Conservation (phyloP, 495 filamentous ascomycete species). For the Trypethelium eluteriae region DNA sequence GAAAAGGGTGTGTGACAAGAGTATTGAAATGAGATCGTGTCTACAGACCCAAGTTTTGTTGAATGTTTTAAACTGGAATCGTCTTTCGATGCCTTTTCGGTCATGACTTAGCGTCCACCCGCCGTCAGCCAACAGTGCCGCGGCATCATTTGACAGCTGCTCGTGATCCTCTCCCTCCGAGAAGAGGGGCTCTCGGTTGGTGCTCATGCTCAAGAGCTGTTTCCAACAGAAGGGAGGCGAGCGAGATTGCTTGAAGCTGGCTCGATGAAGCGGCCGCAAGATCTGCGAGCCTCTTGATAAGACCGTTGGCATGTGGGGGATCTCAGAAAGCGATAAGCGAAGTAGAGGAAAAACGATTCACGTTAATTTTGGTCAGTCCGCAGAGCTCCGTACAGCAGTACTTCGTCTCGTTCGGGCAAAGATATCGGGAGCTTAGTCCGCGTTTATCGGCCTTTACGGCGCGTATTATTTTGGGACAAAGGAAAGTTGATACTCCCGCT, state of each 20-base stretch:
- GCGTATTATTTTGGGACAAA: background rate
- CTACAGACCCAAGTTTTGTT: conserved; percentile 25
- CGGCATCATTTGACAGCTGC: background rate
- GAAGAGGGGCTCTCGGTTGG: background rate
- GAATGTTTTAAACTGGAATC: conserved; percentile 30
- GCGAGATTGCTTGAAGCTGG: background rate
- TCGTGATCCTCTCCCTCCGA: background rate
- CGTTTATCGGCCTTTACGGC: background rate
- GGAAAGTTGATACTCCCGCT: background rate
- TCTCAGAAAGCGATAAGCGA: background rate
- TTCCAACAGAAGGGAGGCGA: background rate
- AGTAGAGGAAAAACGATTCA: background rate
- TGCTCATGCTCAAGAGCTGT: background rate
- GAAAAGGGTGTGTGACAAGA: background rate
- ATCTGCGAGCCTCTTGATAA: background rate
- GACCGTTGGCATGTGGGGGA: background rate
- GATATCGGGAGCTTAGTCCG: background rate
- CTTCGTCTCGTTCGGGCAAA: too few species aligned
- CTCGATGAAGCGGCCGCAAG: background rate
- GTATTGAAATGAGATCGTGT: background rate
- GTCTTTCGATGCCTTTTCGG: conserved; percentile 19
- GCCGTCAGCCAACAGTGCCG: background rate
- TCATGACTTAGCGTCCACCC: conserved; percentile 20
- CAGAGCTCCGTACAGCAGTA: too few species aligned
- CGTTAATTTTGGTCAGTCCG: too few species aligned